Evolutionary conservation across 1,284 basidiomycete species (phyloP).

Genomic region (Lignosus rhinocerotis): DNA sequence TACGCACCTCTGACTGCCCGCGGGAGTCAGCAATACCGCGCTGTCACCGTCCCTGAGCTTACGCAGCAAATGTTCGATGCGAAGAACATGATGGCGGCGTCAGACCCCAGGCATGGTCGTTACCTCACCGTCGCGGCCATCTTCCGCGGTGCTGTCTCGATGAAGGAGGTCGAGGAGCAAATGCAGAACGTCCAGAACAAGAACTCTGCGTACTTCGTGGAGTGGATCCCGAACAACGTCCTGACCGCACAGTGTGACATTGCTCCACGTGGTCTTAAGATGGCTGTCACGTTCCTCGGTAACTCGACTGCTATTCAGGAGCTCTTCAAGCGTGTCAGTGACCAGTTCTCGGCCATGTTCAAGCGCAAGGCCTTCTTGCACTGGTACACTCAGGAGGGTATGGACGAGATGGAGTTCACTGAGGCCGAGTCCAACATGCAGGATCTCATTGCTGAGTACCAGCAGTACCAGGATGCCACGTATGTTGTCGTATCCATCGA

Average conservation of each 20-base stretch:
- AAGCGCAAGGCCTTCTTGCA: slow-evolving; percentile 99
- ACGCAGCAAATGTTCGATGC: slow-evolving; percentile 99
- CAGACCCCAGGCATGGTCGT: slow-evolving; percentile 92
- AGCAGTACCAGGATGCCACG: slow-evolving; percentile 97
- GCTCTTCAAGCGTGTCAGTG: slow-evolving; percentile 95
- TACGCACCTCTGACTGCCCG: slow-evolving; percentile 94
- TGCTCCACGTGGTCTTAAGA: slow-evolving; percentile 89
- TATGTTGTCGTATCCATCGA: slow-evolving; percentile 40
- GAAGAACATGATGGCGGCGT: slow-evolving; percentile 99
- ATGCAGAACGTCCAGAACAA: slow-evolving; percentile 98
- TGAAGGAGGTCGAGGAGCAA: slow-evolving; percentile 99
- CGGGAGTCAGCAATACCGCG: slow-evolving; percentile 91
- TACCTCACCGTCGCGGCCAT: slow-evolving; percentile 95
- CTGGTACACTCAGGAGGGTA: slow-evolving; percentile 98
- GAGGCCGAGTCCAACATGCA: slow-evolving; percentile 98
- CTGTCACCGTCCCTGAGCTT: slow-evolving; percentile 93
- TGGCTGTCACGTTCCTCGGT: slow-evolving; percentile 96
- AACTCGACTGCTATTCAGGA: slow-evolving; percentile 98
- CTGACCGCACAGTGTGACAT: slow-evolving; percentile 96
- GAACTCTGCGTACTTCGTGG: slow-evolving; percentile 97
- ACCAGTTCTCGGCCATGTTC: slow-evolving; percentile 99
- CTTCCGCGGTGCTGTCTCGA: slow-evolving; percentile 98
- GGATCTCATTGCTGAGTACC: slow-evolving; percentile 91
- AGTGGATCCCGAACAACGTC: slow-evolving; percentile 99
- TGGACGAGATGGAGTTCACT: slow-evolving; percentile 99